Conservation (phyloP, 1,284 basidiomycete species). For the Ganoderma lucidum region DNA sequence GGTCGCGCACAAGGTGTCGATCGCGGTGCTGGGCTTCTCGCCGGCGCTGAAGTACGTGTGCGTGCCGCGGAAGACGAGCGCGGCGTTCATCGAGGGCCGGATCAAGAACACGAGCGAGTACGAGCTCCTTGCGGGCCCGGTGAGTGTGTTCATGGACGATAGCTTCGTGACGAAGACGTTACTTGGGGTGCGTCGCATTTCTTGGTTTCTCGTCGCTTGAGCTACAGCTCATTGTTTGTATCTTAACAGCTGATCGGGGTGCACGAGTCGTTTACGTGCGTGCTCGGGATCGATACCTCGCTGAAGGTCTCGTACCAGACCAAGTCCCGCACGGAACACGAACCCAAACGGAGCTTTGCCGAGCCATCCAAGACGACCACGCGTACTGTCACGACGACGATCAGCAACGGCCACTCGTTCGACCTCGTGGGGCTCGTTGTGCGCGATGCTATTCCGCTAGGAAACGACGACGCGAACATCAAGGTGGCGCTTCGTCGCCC, state of each 20-base stretch:
- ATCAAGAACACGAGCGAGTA: constrained; percentile 62
- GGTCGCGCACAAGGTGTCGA: constrained; percentile 58
- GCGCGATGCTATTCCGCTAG: constrained; percentile 55
- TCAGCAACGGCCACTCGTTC: constrained; percentile 59
- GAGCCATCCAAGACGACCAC: constrained; percentile 53
- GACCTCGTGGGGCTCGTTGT: constrained; percentile 52
- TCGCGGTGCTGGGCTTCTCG: constrained; percentile 57
- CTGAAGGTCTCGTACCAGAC: constrained; percentile 9
- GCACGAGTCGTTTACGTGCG: constrained; percentile 57
- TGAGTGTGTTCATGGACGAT: constrained; percentile 59
- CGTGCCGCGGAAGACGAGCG: constrained; percentile 54
- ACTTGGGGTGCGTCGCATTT: constrained; percentile 47
- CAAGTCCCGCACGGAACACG: constrained; percentile 39
- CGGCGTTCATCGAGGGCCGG: constrained; percentile 52
- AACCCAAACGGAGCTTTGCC: constrained; percentile 43
- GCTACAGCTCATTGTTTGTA: not conserved
- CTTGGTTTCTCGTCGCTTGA: too few relatives aligned
- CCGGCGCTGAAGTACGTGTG: constrained; percentile 55
- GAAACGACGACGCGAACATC: constrained; percentile 49
- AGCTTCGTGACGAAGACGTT: constrained; percentile 56
- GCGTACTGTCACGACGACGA: constrained; percentile 50
- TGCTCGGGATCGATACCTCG: constrained; percentile 58
- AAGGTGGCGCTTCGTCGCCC: constrained; percentile 59
- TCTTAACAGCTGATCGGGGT: constrained; percentile 51
- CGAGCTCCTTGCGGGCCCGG: constrained; percentile 57